phyloP scores from a whole-genome alignment of 257 asterid genomes.

The Datura wrightii region DNA sequence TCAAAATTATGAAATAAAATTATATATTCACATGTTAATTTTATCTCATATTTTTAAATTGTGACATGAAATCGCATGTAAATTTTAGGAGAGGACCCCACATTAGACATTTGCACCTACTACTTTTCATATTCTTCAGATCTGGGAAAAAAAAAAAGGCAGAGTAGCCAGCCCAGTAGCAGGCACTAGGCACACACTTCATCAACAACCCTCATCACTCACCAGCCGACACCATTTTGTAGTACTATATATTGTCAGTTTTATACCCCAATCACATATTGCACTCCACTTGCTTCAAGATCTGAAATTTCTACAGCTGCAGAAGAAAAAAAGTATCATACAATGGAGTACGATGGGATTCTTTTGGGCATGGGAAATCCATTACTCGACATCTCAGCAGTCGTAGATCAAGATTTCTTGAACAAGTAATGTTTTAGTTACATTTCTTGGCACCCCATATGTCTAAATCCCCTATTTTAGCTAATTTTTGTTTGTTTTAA shows the following conservation, averaged over 20 bases:
- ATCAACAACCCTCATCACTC: constrained; percentile 13
- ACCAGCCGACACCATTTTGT: background rate
- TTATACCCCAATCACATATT: background rate
- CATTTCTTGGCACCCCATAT: background rate
- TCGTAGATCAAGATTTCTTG: constrained; percentile 84
- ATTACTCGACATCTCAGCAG: constrained; percentile 76
- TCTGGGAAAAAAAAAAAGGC: background rate
- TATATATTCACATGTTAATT: no score
- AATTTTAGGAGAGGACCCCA: background rate
- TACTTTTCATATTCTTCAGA: background rate
- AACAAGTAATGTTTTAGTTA: constrained; percentile 60
- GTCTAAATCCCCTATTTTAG: background rate
- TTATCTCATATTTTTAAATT: no score
- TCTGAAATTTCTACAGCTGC: background rate
- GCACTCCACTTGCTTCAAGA: constrained; percentile 20
- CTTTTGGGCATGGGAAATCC: constrained; percentile 98
- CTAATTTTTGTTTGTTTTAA: background rate
- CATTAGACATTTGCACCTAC: background rate
- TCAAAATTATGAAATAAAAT: no score
- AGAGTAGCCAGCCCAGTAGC: background rate
- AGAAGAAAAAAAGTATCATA: background rate
- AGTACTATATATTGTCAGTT: background rate
- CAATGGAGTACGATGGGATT: constrained; percentile 73
- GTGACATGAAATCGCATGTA: no score
- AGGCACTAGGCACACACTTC: background rate